Evolutionary conservation across 116 monocot genomes (phyloP).

Genomic region (Posidonia oceanica): DNA sequence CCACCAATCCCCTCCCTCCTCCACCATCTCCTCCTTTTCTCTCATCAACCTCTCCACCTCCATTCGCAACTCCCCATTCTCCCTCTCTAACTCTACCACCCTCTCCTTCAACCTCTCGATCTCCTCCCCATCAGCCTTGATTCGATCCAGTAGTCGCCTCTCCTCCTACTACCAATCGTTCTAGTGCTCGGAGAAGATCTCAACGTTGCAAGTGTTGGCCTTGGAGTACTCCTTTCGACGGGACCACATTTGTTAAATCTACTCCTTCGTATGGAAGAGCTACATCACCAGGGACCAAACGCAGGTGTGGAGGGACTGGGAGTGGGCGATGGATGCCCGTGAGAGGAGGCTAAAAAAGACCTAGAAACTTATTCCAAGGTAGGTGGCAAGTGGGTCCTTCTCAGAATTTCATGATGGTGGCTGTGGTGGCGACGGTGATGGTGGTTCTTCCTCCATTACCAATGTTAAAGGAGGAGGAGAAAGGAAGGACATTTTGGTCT

Average conservation of each 20-base stretch:
- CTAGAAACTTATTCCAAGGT: no score
- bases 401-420: no score
- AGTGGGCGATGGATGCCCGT: no score
- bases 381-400: no score
- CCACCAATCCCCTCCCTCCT: no score
- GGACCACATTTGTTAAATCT: slow-evolving; percentile 45
- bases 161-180: slow-evolving; percentile 74
- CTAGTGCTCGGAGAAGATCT: slow-evolving; percentile 89
- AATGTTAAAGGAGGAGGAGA: no score
- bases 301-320: slow-evolving; percentile 68
- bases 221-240: slow-evolving; percentile 65
- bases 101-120: no score
- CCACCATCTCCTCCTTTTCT: slow-evolving; percentile 9
- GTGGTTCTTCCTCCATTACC: no score
- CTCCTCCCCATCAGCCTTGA: slow-evolving; percentile 26
- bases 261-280: slow-evolving; percentile 78
- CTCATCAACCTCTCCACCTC: slow-evolving; percentile 6
- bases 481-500: no score
- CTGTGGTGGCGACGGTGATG: no score
- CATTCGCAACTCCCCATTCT: slow-evolving; percentile 5
- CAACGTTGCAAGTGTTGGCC: slow-evolving; percentile 84
- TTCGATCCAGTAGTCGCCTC: slow-evolving; percentile 31
- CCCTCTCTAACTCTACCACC: no score
- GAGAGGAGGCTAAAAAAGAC: no score
- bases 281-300: slow-evolving; percentile 55